Conservation (phyloP, 306 rosid species). For the Cercis canadensis region DNA sequence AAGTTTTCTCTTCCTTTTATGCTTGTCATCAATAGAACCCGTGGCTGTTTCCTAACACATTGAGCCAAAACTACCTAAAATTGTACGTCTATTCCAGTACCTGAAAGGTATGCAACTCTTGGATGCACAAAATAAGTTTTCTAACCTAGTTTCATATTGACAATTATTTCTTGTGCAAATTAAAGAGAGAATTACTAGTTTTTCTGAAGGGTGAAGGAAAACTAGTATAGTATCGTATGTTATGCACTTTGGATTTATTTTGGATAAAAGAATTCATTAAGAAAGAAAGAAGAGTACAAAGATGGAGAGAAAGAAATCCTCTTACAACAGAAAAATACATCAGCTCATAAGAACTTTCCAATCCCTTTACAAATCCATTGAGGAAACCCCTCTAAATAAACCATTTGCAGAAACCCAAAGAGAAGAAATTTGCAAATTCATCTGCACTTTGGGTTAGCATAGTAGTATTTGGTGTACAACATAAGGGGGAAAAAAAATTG, state of each 20-base stretch:
- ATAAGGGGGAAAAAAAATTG: neutral
- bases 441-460: neutral
- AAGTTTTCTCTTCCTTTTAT: neutral
- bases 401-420: too few relatives aligned
- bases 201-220: neutral
- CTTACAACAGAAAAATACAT: too few relatives aligned
- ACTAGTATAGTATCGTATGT: too few relatives aligned
- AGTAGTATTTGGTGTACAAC: neutral
- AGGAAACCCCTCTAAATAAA: too few relatives aligned
- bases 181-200: neutral
- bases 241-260: too few relatives aligned
- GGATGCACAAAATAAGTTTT: neutral
- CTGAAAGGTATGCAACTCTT: neutral
- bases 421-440: too few relatives aligned
- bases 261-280: too few relatives aligned
- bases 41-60: neutral
- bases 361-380: too few relatives aligned
- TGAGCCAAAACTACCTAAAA: neutral
- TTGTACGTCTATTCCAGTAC: neutral
- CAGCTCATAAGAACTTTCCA: too few relatives aligned
- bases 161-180: neutral
- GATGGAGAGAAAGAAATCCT: too few relatives aligned
- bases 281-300: too few relatives aligned
- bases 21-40: neutral
- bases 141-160: neutral